Percentiles rank a stretch among this genome's conserved stretches.
phyloP scores from a whole-genome alignment of 2,329 filamentous ascomycete genomes.

The Colletotrichum endophyticum region DNA sequence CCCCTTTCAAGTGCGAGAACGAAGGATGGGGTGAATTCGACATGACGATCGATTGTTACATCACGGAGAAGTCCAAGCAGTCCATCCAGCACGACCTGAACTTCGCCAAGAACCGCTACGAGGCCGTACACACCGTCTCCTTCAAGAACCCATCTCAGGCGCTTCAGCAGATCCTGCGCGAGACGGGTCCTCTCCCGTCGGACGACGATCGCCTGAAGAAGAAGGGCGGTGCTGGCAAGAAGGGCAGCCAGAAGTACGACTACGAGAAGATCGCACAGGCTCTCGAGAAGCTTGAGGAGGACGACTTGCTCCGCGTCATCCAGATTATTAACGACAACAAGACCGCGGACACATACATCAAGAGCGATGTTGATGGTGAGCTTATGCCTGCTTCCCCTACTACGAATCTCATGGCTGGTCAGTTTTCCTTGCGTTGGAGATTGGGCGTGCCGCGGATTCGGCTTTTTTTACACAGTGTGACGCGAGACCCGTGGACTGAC shows the following conservation, averaged over 20 bases:
- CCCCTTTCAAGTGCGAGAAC: slow-evolving; percentile 89
- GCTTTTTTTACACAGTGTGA: neutral
- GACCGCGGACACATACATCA: slow-evolving; percentile 89
- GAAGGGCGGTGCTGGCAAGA: slow-evolving; percentile 75
- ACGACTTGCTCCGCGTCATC: slow-evolving; percentile 92
- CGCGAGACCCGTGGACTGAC: slow-evolving; percentile 37
- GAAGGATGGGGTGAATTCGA: slow-evolving; percentile 99
- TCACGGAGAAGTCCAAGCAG: slow-evolving; percentile 86
- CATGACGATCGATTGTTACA: slow-evolving; percentile 84
- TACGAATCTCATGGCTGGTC: slow-evolving; percentile 16
- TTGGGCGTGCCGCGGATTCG: neutral
- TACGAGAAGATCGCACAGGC: slow-evolving; percentile 97
- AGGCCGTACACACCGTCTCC: slow-evolving; percentile 77
- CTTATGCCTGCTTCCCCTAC: slow-evolving; percentile 37
- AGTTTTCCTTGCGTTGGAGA: slow-evolving; percentile 18
- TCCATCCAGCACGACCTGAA: slow-evolving; percentile 88
- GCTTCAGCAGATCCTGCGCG: slow-evolving; percentile 78
- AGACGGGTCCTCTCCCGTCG: slow-evolving; percentile 84
- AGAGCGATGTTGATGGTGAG: slow-evolving; percentile 93
- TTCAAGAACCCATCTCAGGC: slow-evolving; percentile 94
- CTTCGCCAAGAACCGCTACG: slow-evolving; percentile 82
- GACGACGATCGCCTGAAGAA: slow-evolving; percentile 65
- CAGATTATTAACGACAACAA: slow-evolving; percentile 99
- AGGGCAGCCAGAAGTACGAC: slow-evolving; percentile 77
- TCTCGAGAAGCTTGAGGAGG: slow-evolving; percentile 86